Evolutionary conservation across 1,139 yeast genomes (phyloP), one percentile per base, ranked within the genome.

Genomic region (Yamadazyma siamensis): DNA sequence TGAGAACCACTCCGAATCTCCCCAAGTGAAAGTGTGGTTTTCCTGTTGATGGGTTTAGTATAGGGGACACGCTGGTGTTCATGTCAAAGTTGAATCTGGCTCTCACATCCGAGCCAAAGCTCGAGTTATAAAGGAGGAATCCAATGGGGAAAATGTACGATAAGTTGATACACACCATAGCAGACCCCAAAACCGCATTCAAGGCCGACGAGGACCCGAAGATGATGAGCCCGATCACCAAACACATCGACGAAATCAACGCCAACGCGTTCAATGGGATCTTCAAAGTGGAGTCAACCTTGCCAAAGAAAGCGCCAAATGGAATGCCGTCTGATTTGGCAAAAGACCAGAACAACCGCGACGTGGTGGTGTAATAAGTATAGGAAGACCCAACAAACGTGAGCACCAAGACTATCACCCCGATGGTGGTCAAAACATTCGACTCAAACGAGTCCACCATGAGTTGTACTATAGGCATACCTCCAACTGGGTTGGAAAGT

Each of bases 281-380:
- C 28, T 52, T 49, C 19, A 45, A 45, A 8, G 31, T 42, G 2
- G 38, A 23, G 21, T 52, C 36, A 23, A 57, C 46, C 21, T 31
- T 37, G 10, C 56, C 51, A 28, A 56, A 46, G 18, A 44, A 41
- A 11, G 38, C 31, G 8, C 57, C 55, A 31, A 46, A 52, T 21
- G 61, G 59, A 24, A 56, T 39, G 5, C 58, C 61, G 28, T 55
- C 47, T 11, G 54, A 50, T 25, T 47, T 44, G 6, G 59, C 53
- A 43, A 58, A 56, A 2, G 62, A 45, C 60, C 59, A 55, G 24
- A 52, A 41, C 26, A 56, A 45, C 33, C 63, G 44, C 6, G 57
- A 54, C 12, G 48, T 47, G 15, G 57, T 46, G 23, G 54, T 47
- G 23, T 48, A 41, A 23, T 47, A 50, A 21, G 44, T 43, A 27